Conservation (phyloP, 306 rosid species). For the Ziziphus jujuba region DNA sequence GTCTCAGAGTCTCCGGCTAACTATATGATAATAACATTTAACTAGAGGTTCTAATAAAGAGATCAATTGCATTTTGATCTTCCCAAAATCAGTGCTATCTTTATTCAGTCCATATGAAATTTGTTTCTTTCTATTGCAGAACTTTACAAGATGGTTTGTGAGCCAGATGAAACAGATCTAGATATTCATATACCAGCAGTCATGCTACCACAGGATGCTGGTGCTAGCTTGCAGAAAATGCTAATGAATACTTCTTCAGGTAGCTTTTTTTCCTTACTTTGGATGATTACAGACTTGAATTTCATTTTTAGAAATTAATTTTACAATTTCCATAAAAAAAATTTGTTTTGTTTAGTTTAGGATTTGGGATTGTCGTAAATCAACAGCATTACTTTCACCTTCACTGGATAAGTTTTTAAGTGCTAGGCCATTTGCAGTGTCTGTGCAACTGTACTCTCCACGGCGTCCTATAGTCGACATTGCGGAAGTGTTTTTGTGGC, state of each 20-base stretch:
- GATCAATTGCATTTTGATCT: neutral
- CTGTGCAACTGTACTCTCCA: constrained; percentile 93
- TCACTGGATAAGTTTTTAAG: constrained; percentile 1
- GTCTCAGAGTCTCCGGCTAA: neutral
- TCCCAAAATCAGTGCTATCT: neutral
- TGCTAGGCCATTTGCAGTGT: constrained; percentile 53
- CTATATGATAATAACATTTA: neutral
- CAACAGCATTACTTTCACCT: neutral
- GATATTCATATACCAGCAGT: constrained; percentile 85
- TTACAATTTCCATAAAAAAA: constrained; percentile 4
- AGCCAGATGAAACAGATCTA: constrained; percentile 70
- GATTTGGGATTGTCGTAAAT: neutral
- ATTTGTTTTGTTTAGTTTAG: constrained; percentile 7
- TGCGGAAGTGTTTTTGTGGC: constrained; percentile 95
- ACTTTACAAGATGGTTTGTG: constrained; percentile 98
- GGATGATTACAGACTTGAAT: constrained; percentile 10
- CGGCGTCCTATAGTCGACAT: constrained; percentile 73
- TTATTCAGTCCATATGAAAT: constrained; percentile 22
- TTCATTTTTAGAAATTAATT: neutral
- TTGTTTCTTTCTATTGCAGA: constrained; percentile 49
- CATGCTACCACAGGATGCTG: constrained; percentile 92
- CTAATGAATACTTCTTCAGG: constrained; percentile 57
- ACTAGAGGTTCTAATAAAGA: neutral
- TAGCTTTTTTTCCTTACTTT: constrained; percentile 25
- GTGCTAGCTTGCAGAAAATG: constrained; percentile 72